These are phyloP conservation scores for Helotiales sp. DNA, from an alignment of 2,329 filamentous ascomycete genomes.

Conservation along the genomic window DNA sequence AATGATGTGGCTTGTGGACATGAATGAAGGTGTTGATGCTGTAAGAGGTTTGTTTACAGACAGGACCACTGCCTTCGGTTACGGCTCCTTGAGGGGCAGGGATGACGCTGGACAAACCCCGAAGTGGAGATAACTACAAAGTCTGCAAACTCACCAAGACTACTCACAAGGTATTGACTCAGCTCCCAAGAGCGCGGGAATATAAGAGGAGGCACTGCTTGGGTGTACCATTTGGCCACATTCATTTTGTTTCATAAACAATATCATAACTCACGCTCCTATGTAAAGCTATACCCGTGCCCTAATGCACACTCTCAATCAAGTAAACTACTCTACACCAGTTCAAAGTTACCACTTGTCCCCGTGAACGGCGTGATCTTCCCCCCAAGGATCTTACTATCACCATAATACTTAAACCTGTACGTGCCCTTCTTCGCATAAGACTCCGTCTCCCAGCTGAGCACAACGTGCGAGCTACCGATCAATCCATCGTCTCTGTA, in stretches of 20 bases:
- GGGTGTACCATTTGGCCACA: too few species aligned
- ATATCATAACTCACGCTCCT: not conserved
- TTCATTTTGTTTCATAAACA: not conserved
- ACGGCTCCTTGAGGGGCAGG: too few species aligned
- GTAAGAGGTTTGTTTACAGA: too few species aligned
- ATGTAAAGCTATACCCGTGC: not conserved
- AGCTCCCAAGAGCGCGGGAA: too few species aligned
- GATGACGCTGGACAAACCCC: too few species aligned
- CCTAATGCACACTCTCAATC: not conserved
- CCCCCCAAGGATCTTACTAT: constrained; percentile 69
- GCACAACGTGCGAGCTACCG: constrained; percentile 76
- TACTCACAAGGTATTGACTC: too few species aligned
- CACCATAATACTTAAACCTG: constrained; percentile 81
- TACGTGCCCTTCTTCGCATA: constrained; percentile 68
- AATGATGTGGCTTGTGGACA: too few species aligned
- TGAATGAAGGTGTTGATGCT: too few species aligned
- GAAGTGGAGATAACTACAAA: too few species aligned
- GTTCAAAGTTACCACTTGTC: constrained; percentile 50
- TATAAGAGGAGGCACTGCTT: too few species aligned
- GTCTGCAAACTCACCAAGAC: too few species aligned
- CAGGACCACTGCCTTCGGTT: too few species aligned
- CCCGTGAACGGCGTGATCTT: constrained; percentile 71
- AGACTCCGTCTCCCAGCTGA: constrained; percentile 78
- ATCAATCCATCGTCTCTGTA: constrained; percentile 68
- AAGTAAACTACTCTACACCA: constrained; percentile 16